These are phyloP conservation scores for Neofusicoccum ribis DNA, from an alignment of 2,329 filamentous ascomycete species.

Conservation along the genomic window DNA sequence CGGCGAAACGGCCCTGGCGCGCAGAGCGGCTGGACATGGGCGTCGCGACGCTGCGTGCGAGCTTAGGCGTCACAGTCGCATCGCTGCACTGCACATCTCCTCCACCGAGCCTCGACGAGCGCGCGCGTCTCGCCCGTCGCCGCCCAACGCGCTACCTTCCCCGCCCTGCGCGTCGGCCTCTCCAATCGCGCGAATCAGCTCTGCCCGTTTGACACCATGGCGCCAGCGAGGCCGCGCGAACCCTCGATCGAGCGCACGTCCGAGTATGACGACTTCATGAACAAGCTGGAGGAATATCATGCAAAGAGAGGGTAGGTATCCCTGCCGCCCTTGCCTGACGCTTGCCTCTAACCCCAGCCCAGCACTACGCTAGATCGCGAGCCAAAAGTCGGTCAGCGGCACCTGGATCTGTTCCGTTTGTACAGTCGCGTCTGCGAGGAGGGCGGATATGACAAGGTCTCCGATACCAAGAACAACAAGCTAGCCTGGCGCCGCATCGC, in stretches of 20 bases:
- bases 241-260: slow-evolving; percentile 50
- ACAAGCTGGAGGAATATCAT: slow-evolving; percentile 71
- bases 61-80: slow-evolving; percentile 17
- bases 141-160: neutral
- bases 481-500: slow-evolving; percentile 82
- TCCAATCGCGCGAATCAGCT: slow-evolving; percentile 1
- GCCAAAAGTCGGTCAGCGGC: slow-evolving; percentile 75
- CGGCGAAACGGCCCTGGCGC: slow-evolving; percentile 20
- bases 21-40: slow-evolving; percentile 7
- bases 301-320: slow-evolving; percentile 65
- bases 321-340: neutral
- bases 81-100: slow-evolving; percentile 7
- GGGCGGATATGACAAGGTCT: slow-evolving; percentile 82
- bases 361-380: slow-evolving; percentile 74
- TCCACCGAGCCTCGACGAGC: slow-evolving; percentile 15
- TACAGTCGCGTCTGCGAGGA: slow-evolving; percentile 75
- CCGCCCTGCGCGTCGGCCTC: neutral
- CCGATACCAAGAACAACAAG: slow-evolving; percentile 68
- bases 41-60: slow-evolving; percentile 11
- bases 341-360: slow-evolving; percentile 25
- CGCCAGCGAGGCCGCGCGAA: slow-evolving; percentile 45
- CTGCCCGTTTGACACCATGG: slow-evolving; percentile 37
- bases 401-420: slow-evolving; percentile 74
- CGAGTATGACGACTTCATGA: slow-evolving; percentile 79
- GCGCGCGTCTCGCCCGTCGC: slow-evolving; percentile 17